Percentiles rank a stretch among this genome's conserved stretches.
Evolutionary conservation across 805 yeast species (phyloP).

Genomic region (Starmerella apicola): DNA sequence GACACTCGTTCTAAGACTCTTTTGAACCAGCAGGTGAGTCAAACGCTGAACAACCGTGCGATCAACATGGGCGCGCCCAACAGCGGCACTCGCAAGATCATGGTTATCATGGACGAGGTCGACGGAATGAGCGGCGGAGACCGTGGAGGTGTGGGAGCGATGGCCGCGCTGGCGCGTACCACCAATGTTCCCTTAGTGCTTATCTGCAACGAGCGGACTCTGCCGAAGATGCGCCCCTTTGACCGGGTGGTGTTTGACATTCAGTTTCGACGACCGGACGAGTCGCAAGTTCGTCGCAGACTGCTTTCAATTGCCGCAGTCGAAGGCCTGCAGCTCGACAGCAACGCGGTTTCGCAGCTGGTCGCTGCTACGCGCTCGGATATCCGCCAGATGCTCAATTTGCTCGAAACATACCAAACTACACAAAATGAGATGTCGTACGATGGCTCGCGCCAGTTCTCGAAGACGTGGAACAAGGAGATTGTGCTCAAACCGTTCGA

Average conservation of each 20-base stretch:
- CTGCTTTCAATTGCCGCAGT: slow-evolving; percentile 81
- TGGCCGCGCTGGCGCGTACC: slow-evolving; percentile 72
- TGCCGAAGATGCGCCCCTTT: slow-evolving; percentile 93
- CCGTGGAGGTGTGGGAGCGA: slow-evolving; percentile 94
- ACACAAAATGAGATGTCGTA: slow-evolving; percentile 54
- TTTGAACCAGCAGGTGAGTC: slow-evolving; percentile 53
- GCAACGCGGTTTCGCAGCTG: slow-evolving; percentile 67
- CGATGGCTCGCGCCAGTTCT: slow-evolving; percentile 48
- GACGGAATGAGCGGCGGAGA: slow-evolving; percentile 99
- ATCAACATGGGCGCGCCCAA: slow-evolving; percentile 60
- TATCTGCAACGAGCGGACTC: slow-evolving; percentile 82
- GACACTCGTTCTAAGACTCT: slow-evolving; percentile 76
- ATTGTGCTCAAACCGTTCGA: slow-evolving; percentile 88
- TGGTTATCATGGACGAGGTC: slow-evolving; percentile 94
- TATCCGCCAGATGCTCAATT: slow-evolving; percentile 84
- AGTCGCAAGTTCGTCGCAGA: slow-evolving; percentile 66
- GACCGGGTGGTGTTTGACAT: slow-evolving; percentile 70
- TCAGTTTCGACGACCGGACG: slow-evolving; percentile 81
- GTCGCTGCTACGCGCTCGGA: slow-evolving; percentile 81
- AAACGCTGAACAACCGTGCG: slow-evolving; percentile 68
- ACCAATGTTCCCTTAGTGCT: slow-evolving; percentile 84
- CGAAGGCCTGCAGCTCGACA: slow-evolving; percentile 70
- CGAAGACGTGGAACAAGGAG: slow-evolving; percentile 76
- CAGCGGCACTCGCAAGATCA: slow-evolving; percentile 48
- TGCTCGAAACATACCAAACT: slow-evolving; percentile 71